Conservation (phyloP, 148 eudicot species). For the Tetragonia tetragonoides region DNA sequence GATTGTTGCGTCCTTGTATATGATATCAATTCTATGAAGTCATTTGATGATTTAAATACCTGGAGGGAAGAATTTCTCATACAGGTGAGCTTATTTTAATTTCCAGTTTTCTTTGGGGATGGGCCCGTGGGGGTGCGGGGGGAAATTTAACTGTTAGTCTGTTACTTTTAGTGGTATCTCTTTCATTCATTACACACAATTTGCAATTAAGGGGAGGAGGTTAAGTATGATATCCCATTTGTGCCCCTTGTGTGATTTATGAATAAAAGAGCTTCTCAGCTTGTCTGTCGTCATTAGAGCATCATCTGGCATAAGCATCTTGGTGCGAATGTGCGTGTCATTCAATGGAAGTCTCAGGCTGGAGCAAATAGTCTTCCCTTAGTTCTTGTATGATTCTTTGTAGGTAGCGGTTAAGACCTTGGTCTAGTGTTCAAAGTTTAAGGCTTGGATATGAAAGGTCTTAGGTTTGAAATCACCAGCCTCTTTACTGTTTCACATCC, state of each 20-base stretch:
- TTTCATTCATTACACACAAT: not conserved
- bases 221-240: not conserved
- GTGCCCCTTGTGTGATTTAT: not conserved
- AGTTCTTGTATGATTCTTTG: too few relatives aligned
- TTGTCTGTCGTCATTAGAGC: not conserved
- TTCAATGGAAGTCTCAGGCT: not conserved
- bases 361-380: not conserved
- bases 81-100: conserved; percentile 47
- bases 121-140: too few relatives aligned
- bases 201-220: not conserved
- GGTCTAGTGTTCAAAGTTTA: not conserved
- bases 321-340: not conserved
- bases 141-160: too few relatives aligned
- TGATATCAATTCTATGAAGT: conserved; percentile 87
- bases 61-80: conserved; percentile 97
- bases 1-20: conserved; percentile 98
- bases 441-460: not conserved
- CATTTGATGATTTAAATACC: conserved; percentile 77
- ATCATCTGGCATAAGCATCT: not conserved
- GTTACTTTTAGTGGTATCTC: not conserved
- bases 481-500: not conserved
- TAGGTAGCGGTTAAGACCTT: not conserved
- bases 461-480: not conserved
- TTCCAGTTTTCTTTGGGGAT: not conserved
- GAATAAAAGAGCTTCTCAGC: not conserved